phyloP scores from a whole-genome alignment of 164 flowering plant genomes.

The Umbilicus rupestris region DNA sequence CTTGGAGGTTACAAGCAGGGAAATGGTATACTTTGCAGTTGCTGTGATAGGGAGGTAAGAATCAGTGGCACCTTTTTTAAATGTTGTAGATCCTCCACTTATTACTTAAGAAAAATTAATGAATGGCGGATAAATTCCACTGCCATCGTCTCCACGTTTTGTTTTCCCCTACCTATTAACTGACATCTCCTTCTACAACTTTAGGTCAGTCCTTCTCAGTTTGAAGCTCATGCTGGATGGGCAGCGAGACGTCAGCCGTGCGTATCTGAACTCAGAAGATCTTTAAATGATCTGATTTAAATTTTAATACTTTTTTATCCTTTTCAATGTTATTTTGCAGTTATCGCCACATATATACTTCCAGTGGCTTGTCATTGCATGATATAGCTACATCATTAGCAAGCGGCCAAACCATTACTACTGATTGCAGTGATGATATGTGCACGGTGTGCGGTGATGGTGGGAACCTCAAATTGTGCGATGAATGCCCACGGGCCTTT shows the following conservation, averaged over 20 bases:
- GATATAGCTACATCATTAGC: constrained; percentile 70
- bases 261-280: constrained; percentile 21
- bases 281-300: neutral
- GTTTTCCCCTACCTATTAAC: neutral
- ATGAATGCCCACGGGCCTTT: constrained; percentile 71
- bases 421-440: constrained; percentile 59
- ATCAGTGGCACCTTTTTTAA: neutral
- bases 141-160: neutral
- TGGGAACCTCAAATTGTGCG: constrained; percentile 56
- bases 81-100: neutral
- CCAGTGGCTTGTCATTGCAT: constrained; percentile 75
- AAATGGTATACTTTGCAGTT: constrained; percentile 64
- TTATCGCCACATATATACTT: constrained; percentile 76
- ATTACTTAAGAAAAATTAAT: neutral
- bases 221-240: constrained; percentile 98
- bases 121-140: neutral
- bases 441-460: constrained; percentile 81
- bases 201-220: constrained; percentile 90
- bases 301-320: neutral
- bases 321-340: constrained; percentile 32
- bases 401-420: constrained; percentile 47
- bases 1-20: constrained; percentile 73
- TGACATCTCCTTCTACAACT: constrained; percentile 8
- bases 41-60: constrained; percentile 57
- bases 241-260: constrained; percentile 92